Base-by-base conservation (phyloP, 179 eudicot species). In the Camellia oleifera region DNA sequence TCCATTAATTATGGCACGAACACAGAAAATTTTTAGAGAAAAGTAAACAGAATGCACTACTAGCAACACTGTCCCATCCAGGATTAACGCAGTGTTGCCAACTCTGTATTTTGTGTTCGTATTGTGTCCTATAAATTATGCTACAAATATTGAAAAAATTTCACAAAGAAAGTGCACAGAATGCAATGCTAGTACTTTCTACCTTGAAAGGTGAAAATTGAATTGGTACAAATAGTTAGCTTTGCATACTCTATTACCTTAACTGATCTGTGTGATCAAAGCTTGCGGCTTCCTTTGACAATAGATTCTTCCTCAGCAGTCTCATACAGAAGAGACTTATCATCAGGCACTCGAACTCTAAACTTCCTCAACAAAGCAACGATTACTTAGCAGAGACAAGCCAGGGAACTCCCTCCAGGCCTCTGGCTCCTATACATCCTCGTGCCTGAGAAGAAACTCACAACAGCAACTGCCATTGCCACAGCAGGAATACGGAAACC, bases 401-500 rank as follows among this genome's bases (percentile, higher is more conserved):
- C 84, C 70, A 92, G 32, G 73, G 96, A 92, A 69, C 96, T 92
- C 14, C 96, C 96, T 2, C 90, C 92, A 2, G 94, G 90, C 45
- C 79, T 85, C 82, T 88, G 94, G 68, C 84, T 83, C 60, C 96
- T 80, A 72, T 92, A 92, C 26, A 86, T 10, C 20, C 77, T 61
- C 9, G 87, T 87, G 15, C 96, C 93, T 1, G 88, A 83, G 76
- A 90, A 89, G 83, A 92, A 92, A n/a, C 84, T 82, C 54, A 86
- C 82, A 5, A 92, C 89, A 4, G 96, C 92, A 69, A 88, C 14
- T 14, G 87, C 96, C 96, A 92, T 92, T 2, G 92, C 87, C 63
- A 84, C 91, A 23, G 96, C 92, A 0, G 96, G 96, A 23, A 92
- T 84, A 3, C 94, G 94, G 48, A 92, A 92, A 0, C 96, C 96